Evolutionary conservation across 192 early-diverging fungal genomes (phyloP), one percentile per base, ranked within the genome.

Genomic region (Coemansia sp.): DNA sequence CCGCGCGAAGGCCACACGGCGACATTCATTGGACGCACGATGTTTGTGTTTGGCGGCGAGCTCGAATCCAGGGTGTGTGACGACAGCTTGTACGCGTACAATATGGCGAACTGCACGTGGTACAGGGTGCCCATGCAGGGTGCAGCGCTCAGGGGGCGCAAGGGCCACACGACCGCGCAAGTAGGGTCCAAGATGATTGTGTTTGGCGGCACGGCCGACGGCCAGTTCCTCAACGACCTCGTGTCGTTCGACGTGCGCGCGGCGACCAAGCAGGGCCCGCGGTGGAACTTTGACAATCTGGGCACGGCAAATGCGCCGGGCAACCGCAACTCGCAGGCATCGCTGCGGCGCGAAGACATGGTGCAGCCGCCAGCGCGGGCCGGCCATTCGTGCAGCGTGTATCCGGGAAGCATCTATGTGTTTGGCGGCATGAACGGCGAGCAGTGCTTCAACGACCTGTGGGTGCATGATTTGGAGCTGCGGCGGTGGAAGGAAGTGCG

Each of bases 31-130:
- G 74, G 82, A 8, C 76, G 77, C 50, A 76, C 82, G 26, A 80
- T 83, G 82, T 76, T 83, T 69, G 77, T 83, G 54, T 83, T 83
- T 76, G 82, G 82, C 46, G 82, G 82, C 26, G 73, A 76, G 49
- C 38, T 80, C 7, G 65, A 23, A 15, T 59, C 68, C 7, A 66
- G 77, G 9, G 26, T 25, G 12, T 83, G 60, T 60, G 77, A 76
- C 64, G 74, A 83, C 62, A 67, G 44, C 62, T 70, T 82, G 31
- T 82, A 82, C 26, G 74, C 79, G 5, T 82, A 72, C 54, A 72
- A 82, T 42, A 82, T 75, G 67, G 79, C 66, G 19, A 82, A 82
- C 69, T 57, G 46, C 64, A 82, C 79, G 10, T 82, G 79, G 79
- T 82, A 82, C 66, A 72, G 69, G 57, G 79, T 82, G 26, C 79